Percentiles rank a stretch among this genome's conserved stretches.
phyloP scores from a whole-genome alignment of 495 filamentous ascomycete species.

The Penicillium lividum region DNA sequence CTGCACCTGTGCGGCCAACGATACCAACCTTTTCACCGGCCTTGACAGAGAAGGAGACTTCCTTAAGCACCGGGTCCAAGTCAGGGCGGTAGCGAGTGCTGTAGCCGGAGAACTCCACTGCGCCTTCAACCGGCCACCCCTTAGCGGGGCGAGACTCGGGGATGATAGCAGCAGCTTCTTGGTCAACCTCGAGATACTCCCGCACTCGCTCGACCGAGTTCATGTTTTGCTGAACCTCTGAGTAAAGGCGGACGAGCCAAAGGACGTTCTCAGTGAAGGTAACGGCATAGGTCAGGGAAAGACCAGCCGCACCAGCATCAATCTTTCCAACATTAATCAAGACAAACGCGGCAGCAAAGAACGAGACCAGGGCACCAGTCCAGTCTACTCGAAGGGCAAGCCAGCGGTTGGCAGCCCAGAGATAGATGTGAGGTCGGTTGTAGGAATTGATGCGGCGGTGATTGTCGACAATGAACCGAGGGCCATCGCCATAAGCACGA shows the following conservation, averaged over 20 bases:
- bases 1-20: conserved; percentile 93
- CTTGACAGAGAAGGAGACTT: conserved; percentile 82
- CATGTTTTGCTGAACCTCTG: conserved; percentile 98
- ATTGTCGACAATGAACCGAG: conserved; percentile 93
- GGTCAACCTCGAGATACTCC: conserved; percentile 95
- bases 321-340: conserved; percentile 80
- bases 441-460: conserved; percentile 85
- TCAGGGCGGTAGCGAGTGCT: conserved; percentile 86
- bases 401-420: conserved; percentile 98
- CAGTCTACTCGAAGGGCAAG: conserved; percentile 90
- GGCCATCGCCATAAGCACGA: conserved; percentile 92
- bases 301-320: conserved; percentile 90
- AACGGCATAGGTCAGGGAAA: conserved; percentile 97
- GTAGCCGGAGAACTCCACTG: conserved; percentile 85
- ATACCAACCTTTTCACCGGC: conserved; percentile 94
- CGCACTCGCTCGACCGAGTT: conserved; percentile 98
- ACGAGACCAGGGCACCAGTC: conserved; percentile 86
- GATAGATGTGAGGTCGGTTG: conserved; percentile 89
- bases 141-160: conserved; percentile 72
- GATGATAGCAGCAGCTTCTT: conserved; percentile 80
- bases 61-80: conserved; percentile 79
- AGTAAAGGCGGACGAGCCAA: conserved; percentile 96
- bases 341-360: conserved; percentile 92
- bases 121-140: conserved; percentile 84
- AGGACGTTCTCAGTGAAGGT: conserved; percentile 96